Conservation (phyloP, 2,329 filamentous ascomycete species). For the Fusarium sp. region DNA sequence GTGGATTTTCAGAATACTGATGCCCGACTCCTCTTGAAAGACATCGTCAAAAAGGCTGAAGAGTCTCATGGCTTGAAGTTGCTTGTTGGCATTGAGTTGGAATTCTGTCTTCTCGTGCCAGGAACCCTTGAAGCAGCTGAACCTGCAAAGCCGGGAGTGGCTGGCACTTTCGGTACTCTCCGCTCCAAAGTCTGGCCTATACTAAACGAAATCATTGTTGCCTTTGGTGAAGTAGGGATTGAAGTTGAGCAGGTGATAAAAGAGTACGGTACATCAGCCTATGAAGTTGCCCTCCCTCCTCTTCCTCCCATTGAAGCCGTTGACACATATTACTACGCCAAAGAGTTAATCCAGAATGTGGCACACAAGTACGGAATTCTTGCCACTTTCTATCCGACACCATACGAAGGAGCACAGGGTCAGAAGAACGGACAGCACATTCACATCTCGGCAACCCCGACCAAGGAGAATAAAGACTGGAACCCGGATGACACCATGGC, state of each 20-base stretch:
- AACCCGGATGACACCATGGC: background rate
- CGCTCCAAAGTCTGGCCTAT: background rate
- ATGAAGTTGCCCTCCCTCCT: conserved; percentile 2
- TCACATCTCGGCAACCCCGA: background rate
- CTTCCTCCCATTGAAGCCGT: background rate
- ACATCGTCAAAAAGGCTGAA: background rate
- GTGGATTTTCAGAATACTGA: conserved; percentile 2
- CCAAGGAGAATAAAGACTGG: background rate
- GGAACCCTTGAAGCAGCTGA: background rate
- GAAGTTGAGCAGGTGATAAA: conserved; percentile 3
- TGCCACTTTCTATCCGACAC: conserved; percentile 11
- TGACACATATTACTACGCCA: background rate
- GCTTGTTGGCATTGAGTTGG: conserved; percentile 3
- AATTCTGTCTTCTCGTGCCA: conserved; percentile 1
- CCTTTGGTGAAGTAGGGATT: background rate
- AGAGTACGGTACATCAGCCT: conserved; percentile 1
- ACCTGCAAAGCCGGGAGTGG: background rate
- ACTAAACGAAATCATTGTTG: background rate
- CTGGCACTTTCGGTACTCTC: background rate
- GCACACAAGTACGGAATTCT: background rate
- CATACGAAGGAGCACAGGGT: background rate
- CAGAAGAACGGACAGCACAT: conserved; percentile 13
- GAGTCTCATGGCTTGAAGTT: background rate
- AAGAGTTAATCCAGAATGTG: background rate
- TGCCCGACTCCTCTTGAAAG: background rate